These are phyloP conservation scores for Hymenotorrendiella dingleyae DNA, from an alignment of 2,329 filamentous ascomycete species.

Conservation along the genomic window DNA sequence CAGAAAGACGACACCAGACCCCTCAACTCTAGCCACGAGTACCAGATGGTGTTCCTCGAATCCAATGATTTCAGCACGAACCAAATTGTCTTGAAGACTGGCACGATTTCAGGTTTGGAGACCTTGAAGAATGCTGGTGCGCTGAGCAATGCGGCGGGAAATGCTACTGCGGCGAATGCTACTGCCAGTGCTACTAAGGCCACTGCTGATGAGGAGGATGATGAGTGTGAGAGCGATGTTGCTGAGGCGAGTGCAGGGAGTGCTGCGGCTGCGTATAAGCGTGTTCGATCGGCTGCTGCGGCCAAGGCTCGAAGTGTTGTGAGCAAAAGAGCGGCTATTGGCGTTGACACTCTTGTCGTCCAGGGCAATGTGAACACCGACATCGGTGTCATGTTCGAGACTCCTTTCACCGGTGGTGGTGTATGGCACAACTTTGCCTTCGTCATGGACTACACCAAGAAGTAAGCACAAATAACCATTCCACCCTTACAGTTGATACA, in stretches of 20 bases:
- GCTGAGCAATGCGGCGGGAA: background rate
- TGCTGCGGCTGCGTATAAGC: too few relatives aligned
- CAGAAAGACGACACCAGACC: slow-evolving; percentile 39
- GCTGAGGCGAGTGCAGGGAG: too few relatives aligned
- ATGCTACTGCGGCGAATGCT: too few relatives aligned
- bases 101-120: slow-evolving; percentile 39
- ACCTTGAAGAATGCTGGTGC: background rate
- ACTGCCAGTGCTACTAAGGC: background rate
- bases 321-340: slow-evolving; percentile 30
- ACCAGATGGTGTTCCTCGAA: slow-evolving; percentile 49
- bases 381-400: slow-evolving; percentile 44
- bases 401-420: slow-evolving; percentile 40
- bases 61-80: slow-evolving; percentile 42
- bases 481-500: background rate
- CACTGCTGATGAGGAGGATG: background rate
- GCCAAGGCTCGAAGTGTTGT: too few relatives aligned
- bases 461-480: slow-evolving; percentile 35
- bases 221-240: too few relatives aligned
- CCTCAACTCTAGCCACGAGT: slow-evolving; percentile 56
- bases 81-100: slow-evolving; percentile 50
- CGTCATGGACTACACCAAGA: slow-evolving; percentile 49
- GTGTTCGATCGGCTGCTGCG: too few relatives aligned
- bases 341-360: slow-evolving; percentile 40
- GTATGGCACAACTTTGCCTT: slow-evolving; percentile 58
- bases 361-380: slow-evolving; percentile 42